These are phyloP conservation scores for Cordyceps militaris DNA, from an alignment of 2,329 filamentous ascomycete genomes.

Conservation along the genomic window DNA sequence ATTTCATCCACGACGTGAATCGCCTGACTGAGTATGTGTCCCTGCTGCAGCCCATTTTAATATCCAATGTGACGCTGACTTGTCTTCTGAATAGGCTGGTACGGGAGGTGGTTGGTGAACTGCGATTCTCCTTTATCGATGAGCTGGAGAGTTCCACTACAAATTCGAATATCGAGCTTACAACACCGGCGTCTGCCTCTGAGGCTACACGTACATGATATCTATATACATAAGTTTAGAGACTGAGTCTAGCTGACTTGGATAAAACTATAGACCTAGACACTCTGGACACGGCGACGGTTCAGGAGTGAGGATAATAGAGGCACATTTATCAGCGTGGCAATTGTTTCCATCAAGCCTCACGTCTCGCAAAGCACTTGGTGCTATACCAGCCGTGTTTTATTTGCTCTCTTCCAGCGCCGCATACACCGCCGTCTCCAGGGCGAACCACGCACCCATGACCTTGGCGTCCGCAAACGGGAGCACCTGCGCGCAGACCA, in stretches of 20 bases:
- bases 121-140: conserved; percentile 4
- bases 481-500: conserved; percentile 43
- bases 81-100: not conserved
- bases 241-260: not conserved
- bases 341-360: not conserved
- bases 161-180: not conserved
- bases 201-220: not conserved
- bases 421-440: conserved; percentile 34
- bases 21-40: conserved; percentile 7
- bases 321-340: not conserved
- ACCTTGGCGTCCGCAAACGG: conserved; percentile 41
- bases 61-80: not conserved
- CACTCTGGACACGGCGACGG: too few species aligned
- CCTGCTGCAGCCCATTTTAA: not conserved
- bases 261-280: not conserved
- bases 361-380: too few species aligned
- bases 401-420: conserved; percentile 10
- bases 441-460: conserved; percentile 30
- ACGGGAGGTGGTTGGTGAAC: conserved; percentile 6
- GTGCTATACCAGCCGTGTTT: not conserved
- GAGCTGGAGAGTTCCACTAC: not conserved
- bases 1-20: conserved; percentile 8
- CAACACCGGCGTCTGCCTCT: not conserved
- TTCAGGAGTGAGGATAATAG: too few species aligned
- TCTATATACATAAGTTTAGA: not conserved